Evolutionary conservation across 352 stramenopile genomes (phyloP), one percentile per base, ranked within the genome.

Genomic region (Pythium aquatile): DNA sequence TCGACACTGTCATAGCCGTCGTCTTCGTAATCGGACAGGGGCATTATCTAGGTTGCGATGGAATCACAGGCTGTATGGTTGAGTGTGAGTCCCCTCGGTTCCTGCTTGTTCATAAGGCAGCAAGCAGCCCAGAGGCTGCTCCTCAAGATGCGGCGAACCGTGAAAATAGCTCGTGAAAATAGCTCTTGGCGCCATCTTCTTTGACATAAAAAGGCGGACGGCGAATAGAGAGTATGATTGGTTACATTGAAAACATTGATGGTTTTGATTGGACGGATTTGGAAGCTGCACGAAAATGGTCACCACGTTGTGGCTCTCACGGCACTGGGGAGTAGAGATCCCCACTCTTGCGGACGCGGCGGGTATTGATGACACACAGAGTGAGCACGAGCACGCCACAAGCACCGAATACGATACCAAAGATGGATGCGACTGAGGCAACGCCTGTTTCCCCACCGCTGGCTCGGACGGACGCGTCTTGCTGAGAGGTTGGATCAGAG

Each of bases 1-100:
- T 79, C 81, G 20, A 93, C 75, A 47, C 77, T 87, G 57, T 74
- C 65, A 17, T 69, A 62, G 33, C 48, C 57, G 20, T 73, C 61
- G 55, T 85, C 81, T 44, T 78, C 76, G 60, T 84, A 78, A 49
- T 83, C 77, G 2, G 65, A 72, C 44, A 29, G 58, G 28, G 65
- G 46, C 65, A 72, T 72, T 13, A 8, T 47, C 4, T 47, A n/a
- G n/a, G 20, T 24, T 24, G 20, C 20, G 20, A 24, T 24, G 20
- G 20, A 24, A 24, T 24, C 20, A 24, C 20, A 24, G 20, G 20
- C 20, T 24, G 20, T 24, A 24, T 24, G 20, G 20, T 24, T 29
- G 20, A 35, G 32, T 35, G 32, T 35, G 5, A 9, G 32, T 35
- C 32, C 8, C 32, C 32, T 35, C 8, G 32, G 32, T 9, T 9